A percentile compares a stretch with the other conserved stretches of the same genome.
phyloP scores from a whole-genome alignment of 306 rosid genomes.

The Prosopis cineraria region DNA sequence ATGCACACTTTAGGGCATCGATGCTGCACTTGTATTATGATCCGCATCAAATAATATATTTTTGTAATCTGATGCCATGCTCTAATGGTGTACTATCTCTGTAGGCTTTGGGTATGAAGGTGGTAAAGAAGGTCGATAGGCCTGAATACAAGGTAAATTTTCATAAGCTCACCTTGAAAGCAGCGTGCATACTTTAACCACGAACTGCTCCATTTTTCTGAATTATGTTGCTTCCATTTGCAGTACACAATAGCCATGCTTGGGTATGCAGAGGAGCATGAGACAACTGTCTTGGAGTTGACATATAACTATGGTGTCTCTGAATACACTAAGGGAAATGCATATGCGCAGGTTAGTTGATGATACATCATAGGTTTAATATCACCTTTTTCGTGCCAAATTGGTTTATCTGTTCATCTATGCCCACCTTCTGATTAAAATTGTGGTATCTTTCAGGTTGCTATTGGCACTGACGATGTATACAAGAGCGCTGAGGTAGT shows the following conservation, averaged over 20 bases:
- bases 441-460: conserved; percentile 56
- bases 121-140: conserved; percentile 73
- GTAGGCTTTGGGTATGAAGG: conserved; percentile 85
- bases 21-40: conserved; percentile 10
- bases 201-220: conserved; percentile 13
- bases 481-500: conserved; percentile 91
- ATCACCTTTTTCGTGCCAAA: neutral
- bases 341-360: conserved; percentile 82
- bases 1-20: neutral
- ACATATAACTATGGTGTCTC: conserved; percentile 94
- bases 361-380: conserved; percentile 13
- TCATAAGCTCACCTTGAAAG: neutral
- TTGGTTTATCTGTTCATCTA: conserved; percentile 19
- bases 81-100: conserved; percentile 27
- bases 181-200: neutral
- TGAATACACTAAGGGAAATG: conserved; percentile 90
- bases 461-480: conserved; percentile 92
- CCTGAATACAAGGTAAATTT: conserved; percentile 78
- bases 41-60: conserved; percentile 9
- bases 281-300: conserved; percentile 89
- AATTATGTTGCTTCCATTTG: conserved; percentile 28
- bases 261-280: conserved; percentile 85
- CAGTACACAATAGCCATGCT: conserved; percentile 86
- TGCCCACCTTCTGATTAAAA: conserved; percentile 20
- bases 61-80: conserved; percentile 10